phyloP scores from a whole-genome alignment of 805 yeast species.

The Metschnikowia henanensis region DNA sequence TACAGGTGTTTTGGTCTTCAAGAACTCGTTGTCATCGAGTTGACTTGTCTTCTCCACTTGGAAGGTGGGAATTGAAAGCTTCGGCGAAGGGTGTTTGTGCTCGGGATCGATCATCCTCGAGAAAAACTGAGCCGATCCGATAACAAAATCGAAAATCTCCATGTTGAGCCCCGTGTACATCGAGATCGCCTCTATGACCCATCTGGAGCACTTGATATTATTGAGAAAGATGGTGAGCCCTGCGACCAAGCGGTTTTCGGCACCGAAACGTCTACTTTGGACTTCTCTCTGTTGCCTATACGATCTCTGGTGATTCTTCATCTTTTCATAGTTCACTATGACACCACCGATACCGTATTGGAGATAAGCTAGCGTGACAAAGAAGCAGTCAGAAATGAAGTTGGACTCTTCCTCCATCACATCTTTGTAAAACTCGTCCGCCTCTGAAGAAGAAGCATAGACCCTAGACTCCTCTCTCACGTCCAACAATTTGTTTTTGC shows the following conservation, averaged over 20 bases:
- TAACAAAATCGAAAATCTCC: constrained; percentile 72
- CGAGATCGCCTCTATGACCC: constrained; percentile 65
- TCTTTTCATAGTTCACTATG: constrained; percentile 51
- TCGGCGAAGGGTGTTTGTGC: constrained; percentile 57
- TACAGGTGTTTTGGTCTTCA: constrained; percentile 61
- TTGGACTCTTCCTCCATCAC: constrained; percentile 49
- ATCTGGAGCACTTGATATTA: constrained; percentile 40
- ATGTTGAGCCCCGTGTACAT: constrained; percentile 55
- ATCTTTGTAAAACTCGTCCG: constrained; percentile 52
- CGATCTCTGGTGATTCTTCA: constrained; percentile 48
- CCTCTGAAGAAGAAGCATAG: constrained; percentile 72
- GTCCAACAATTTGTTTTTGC: constrained; percentile 54
- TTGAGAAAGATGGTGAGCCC: constrained; percentile 45
- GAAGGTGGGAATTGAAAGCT: constrained; percentile 52
- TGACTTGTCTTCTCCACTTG: constrained; percentile 62
- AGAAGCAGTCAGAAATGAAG: constrained; percentile 92
- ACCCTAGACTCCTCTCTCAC: constrained; percentile 80
- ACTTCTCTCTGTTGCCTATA: constrained; percentile 38
- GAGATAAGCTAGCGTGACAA: constrained; percentile 69
- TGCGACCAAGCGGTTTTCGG: constrained; percentile 8
- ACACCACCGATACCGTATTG: constrained; percentile 92
- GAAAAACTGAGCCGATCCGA: constrained; percentile 74
- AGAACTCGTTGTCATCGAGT: constrained; percentile 72
- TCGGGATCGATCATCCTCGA: constrained; percentile 71
- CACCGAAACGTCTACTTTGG: constrained; percentile 13